Conservation (phyloP, 768 basidiomycete genomes). For the Leccinum olivaceopallidum region DNA sequence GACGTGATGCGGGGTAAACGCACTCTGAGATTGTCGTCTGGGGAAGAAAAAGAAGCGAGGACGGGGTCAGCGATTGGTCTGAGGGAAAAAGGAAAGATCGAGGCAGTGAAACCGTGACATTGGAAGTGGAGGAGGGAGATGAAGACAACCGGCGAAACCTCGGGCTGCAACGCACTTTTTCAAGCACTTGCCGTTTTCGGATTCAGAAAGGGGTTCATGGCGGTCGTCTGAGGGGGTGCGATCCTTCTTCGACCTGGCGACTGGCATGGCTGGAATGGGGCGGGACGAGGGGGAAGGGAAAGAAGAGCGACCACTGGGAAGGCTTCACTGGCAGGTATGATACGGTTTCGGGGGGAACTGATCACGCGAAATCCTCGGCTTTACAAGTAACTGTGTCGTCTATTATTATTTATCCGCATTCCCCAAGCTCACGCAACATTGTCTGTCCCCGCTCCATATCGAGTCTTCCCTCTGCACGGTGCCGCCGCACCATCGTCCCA, state of each 20-base stretch:
- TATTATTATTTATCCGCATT: neutral
- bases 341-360: neutral
- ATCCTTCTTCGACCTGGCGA: constrained; percentile 68
- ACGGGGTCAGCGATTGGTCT: constrained; percentile 35
- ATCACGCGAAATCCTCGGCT: neutral
- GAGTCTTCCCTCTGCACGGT: constrained; percentile 29
- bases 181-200: constrained; percentile 76
- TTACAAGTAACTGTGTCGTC: neutral
- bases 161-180: constrained; percentile 68
- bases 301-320: neutral
- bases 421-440: constrained; percentile 26
- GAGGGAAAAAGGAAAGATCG: constrained; percentile 28
- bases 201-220: constrained; percentile 56
- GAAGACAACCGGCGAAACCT: constrained; percentile 52
- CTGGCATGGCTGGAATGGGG: constrained; percentile 49
- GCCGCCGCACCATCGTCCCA: constrained; percentile 33
- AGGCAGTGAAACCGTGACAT: constrained; percentile 7
- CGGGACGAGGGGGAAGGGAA: constrained; percentile 13
- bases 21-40: constrained; percentile 87
- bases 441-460: constrained; percentile 12
- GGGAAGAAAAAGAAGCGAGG: constrained; percentile 29
- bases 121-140: neutral
- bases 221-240: constrained; percentile 53
- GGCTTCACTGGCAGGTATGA: neutral
- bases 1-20: constrained; percentile 34